Conservation (phyloP, 176 grass and related monocot genomes). For the Puccinellia tenuiflora region DNA sequence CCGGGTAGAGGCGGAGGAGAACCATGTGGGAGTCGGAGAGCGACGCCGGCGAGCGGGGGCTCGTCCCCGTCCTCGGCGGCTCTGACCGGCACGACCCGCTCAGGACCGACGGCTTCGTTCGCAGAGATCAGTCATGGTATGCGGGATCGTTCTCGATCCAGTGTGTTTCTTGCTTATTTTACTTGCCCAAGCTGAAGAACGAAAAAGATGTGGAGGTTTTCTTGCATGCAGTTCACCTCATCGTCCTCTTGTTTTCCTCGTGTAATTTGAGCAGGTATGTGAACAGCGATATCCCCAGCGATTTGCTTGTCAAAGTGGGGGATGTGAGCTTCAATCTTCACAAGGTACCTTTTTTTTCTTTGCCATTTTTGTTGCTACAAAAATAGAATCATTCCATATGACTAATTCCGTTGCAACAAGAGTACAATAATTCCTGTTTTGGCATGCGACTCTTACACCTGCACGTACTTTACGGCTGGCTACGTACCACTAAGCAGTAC, state of each 20-base stretch:
- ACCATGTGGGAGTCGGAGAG: constrained; percentile 91
- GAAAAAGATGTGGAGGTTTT: not conserved
- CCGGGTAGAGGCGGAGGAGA: not conserved
- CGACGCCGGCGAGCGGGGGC: constrained; percentile 49
- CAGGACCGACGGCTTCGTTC: constrained; percentile 70
- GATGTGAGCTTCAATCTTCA: constrained; percentile 89
- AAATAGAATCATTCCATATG: not conserved
- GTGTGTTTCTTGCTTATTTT: not conserved
- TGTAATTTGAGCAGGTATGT: constrained; percentile 54
- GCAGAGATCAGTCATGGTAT: constrained; percentile 82
- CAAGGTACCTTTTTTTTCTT: constrained; percentile 42
- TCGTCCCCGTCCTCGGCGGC: constrained; percentile 43
- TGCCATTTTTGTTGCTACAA: not conserved
- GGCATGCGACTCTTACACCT: not conserved
- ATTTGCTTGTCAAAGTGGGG: constrained; percentile 80
- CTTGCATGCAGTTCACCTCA: not conserved
- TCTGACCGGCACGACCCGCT: constrained; percentile 49
- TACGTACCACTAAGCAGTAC: constrained; percentile 39
- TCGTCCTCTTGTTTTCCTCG: not conserved
- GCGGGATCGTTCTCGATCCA: not conserved
- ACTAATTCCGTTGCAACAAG: not conserved
- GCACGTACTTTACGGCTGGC: not conserved
- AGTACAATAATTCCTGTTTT: not conserved
- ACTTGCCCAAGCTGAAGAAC: not conserved
- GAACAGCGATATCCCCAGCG: constrained; percentile 89